Base-by-base conservation (phyloP, 352 stramenopile species). In the Albugo candida region DNA sequence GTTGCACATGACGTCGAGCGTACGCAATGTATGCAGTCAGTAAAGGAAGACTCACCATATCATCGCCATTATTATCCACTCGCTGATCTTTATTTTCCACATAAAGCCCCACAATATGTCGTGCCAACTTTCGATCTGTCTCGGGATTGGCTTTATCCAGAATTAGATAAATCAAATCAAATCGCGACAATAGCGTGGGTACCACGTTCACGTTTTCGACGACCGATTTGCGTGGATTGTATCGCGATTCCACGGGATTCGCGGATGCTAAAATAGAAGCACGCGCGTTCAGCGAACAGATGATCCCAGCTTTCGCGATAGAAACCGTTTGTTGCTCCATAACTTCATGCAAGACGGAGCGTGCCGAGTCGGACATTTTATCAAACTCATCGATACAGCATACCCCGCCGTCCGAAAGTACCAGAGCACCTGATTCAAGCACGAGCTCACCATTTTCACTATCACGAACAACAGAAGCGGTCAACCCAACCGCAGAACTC, bases 351-450 rank as follows among this genome's bases (percentile, higher is more conserved):
- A 99, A 73, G 45, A 99, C 94, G 1, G 91, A 94, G 37, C 95
- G 83, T 21, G 94, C 97, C 2, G 86, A 93, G 51, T 98, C 95
- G 34, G 73, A 94, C 94, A 99, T 99, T 65, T 99, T 99, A 59
- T 99, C 94, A 60, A 99, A 98, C 65, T 99, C 95, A 64, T 98
- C 93, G 44, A 98, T 98, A 61, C 95, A 99, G 65, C 94, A 99
- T 56, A 99, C 94, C 13, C 95, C 95, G 47, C 94, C 75, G 55
- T 99, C 95, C 13, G 80, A 96, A 18, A 99, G 66, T 46, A 99
- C 94, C 21, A 99, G 60, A 13, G 95, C 95, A 14, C 86, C 86
- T 18, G 81, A 95, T 62, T 99, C 96, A 47, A 99, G 75, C 44
- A 99, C 92, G 6, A 98, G 67, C 53, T 99, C 94, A 21, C 88